Evolutionary conservation across 2,329 filamentous ascomycete genomes (phyloP).

Genomic region (Fusarium multiceps): DNA sequence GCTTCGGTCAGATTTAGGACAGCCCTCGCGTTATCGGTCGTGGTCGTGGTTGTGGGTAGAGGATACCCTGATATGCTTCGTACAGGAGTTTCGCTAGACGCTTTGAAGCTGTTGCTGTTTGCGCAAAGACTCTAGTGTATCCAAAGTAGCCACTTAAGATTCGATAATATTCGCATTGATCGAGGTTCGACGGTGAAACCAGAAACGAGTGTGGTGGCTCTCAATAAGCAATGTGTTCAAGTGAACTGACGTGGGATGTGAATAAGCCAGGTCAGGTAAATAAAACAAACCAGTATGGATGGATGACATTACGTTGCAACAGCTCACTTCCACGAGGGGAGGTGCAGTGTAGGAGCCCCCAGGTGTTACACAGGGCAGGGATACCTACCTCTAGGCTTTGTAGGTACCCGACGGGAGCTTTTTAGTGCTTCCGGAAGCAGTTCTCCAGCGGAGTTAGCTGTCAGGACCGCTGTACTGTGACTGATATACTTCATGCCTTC

Average conservation of each 20-base stretch:
- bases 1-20: background rate
- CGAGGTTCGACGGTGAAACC: constrained; percentile 3
- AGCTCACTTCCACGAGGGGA: constrained; percentile 18
- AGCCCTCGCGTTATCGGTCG: constrained; percentile 9
- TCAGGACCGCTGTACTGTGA: background rate
- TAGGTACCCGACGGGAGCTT: background rate
- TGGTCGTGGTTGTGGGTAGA: constrained; percentile 10
- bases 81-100: constrained; percentile 32
- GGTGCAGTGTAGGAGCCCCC: background rate
- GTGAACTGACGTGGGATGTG: constrained; percentile 5
- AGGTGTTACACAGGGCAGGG: constrained; percentile 8
- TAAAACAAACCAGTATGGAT: constrained; percentile 24
- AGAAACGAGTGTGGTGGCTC: constrained; percentile 29
- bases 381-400: background rate
- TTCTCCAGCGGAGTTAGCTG: background rate
- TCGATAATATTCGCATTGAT: constrained; percentile 14
- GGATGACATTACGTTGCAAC: constrained; percentile 42
- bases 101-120: constrained; percentile 29
- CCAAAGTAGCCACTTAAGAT: constrained; percentile 5
- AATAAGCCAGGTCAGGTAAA: constrained; percentile 24
- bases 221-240: constrained; percentile 26
- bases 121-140: constrained; percentile 29
- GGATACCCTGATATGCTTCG: constrained; percentile 16
- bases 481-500: background rate
- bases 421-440: background rate